These are phyloP conservation scores for Populus tremula DNA, from an alignment of 345 rosid genomes.

Conservation along the genomic window DNA sequence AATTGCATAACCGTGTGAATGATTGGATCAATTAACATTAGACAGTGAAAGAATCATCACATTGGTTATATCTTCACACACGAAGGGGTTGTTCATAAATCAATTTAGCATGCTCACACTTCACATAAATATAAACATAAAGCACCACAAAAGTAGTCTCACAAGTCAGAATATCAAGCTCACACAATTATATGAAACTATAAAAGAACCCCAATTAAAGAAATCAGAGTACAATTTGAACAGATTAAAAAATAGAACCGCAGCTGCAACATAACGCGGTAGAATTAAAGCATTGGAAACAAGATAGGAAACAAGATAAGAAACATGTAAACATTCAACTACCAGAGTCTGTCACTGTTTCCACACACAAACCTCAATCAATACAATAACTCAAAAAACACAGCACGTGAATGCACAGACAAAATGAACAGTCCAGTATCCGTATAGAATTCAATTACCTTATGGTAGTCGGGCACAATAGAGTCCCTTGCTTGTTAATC, in stretches of 20 bases:
- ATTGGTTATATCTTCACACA: background rate
- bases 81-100: background rate
- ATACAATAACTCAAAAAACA: background rate
- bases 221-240: background rate
- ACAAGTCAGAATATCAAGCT: background rate
- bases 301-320: background rate
- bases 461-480: slow-evolving; percentile 56
- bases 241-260: background rate
- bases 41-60: background rate
- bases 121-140: background rate
- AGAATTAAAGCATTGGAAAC: background rate
- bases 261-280: background rate
- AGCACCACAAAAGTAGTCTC: background rate
- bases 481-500: slow-evolving; percentile 65
- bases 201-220: background rate
- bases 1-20: slow-evolving; percentile 8
- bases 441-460: slow-evolving; percentile 51
- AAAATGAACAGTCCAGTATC: background rate
- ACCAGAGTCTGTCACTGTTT: background rate
- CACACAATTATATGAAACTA: no score
- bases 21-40: background rate
- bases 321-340: background rate
- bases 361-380: background rate
- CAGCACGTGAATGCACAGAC: background rate
- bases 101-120: background rate